These are phyloP conservation scores for Tolypocladium endophyticum DNA, from an alignment of 2,329 filamentous ascomycete species.

Conservation along the genomic window DNA sequence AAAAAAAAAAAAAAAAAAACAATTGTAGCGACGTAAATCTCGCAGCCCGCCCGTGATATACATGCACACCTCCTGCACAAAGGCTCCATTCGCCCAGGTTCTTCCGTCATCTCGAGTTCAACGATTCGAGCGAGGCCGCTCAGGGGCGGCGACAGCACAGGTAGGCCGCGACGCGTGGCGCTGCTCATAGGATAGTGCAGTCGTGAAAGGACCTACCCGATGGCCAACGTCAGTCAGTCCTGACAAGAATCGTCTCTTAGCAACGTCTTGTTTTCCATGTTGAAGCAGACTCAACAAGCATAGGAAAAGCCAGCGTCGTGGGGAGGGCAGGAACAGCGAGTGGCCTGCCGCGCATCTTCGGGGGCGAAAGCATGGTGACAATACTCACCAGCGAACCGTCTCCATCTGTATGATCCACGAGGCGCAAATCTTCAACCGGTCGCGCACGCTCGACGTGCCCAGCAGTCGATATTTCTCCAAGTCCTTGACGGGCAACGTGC, in stretches of 20 bases:
- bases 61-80: neutral
- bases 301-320: neutral
- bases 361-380: neutral
- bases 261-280: neutral
- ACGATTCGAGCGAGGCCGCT: neutral
- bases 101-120: neutral
- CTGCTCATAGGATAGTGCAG: conserved; percentile 18
- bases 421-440: conserved; percentile 73
- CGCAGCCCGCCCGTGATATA: neutral
- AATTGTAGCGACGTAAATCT: neutral
- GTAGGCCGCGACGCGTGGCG: neutral
- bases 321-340: neutral
- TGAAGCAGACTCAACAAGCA: neutral
- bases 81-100: neutral
- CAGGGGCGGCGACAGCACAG: neutral
- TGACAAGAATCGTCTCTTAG: conserved; percentile 3
- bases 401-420: conserved; percentile 69
- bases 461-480: conserved; percentile 71
- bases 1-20: neutral
- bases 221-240: conserved; percentile 15
- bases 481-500: conserved; percentile 66
- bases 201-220: conserved; percentile 18
- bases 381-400: conserved; percentile 56
- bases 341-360: neutral
- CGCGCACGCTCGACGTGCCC: conserved; percentile 62